phyloP scores from a whole-genome alignment of 2,329 filamentous ascomycete genomes.

The Fonsecaea erecta region DNA sequence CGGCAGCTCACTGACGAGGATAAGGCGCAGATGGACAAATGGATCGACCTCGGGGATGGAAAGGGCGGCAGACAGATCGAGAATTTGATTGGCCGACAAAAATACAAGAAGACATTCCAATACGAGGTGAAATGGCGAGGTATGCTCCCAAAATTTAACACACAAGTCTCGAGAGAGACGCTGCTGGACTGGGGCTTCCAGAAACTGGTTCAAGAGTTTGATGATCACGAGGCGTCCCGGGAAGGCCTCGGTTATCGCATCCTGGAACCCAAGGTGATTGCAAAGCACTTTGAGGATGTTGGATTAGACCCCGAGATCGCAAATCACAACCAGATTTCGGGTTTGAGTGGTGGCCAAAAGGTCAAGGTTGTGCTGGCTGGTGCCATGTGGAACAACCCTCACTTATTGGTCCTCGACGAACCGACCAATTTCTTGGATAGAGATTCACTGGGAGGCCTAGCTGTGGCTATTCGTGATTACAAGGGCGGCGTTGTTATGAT shows the following conservation, averaged over 20 bases:
- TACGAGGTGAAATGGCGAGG: conserved; percentile 73
- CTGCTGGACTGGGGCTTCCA: conserved; percentile 81
- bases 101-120: conserved; percentile 84
- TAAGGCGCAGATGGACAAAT: conserved; percentile 87
- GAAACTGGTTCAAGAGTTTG: conserved; percentile 96
- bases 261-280: conserved; percentile 89
- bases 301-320: conserved; percentile 97
- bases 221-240: conserved; percentile 97
- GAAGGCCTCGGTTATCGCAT: conserved; percentile 96
- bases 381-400: conserved; percentile 99
- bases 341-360: conserved; percentile 94
- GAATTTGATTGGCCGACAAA: conserved; percentile 90
- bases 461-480: conserved; percentile 97
- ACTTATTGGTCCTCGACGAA: conserved; percentile 95
- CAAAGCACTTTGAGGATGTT: conserved; percentile 97
- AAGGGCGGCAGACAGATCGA: conserved; percentile 79
- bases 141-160: conserved; percentile 90
- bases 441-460: conserved; percentile 92
- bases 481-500: conserved; percentile 99
- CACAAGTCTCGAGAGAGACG: conserved; percentile 89
- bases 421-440: conserved; percentile 99
- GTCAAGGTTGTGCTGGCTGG: conserved; percentile 98
- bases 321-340: conserved; percentile 97
- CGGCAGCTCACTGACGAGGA: conserved; percentile 85
- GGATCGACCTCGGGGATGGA: conserved; percentile 82